Conservation (phyloP, 2,329 filamentous ascomycete genomes). For the Botryotinia convoluta region DNA sequence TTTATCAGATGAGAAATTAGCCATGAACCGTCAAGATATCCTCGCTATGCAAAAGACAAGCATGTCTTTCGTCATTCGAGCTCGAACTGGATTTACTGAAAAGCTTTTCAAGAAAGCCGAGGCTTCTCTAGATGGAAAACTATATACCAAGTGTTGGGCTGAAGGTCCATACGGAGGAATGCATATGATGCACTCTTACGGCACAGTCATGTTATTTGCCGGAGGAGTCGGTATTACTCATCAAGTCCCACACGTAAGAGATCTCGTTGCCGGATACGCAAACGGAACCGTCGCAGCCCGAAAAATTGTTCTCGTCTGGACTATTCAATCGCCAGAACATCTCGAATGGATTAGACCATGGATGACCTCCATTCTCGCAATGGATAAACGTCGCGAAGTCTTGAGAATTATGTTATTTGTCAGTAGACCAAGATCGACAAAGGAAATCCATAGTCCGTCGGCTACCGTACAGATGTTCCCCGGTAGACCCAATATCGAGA, state of each 20-base stretch:
- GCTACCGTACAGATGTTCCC: conserved; percentile 83
- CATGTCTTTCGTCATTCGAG: conserved; percentile 71
- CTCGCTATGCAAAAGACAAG: conserved; percentile 58
- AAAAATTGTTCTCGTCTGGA: conserved; percentile 74
- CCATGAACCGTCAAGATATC: conserved; percentile 58
- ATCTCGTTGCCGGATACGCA: conserved; percentile 66
- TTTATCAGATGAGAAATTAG: conserved; percentile 52
- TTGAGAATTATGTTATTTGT: conserved; percentile 78
- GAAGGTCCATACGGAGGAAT: conserved; percentile 77
- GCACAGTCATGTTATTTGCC: conserved; percentile 75
- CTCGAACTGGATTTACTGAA: conserved; percentile 70
- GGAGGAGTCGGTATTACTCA: conserved; percentile 81
- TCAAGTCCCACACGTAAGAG: conserved; percentile 70
- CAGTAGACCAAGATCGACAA: conserved; percentile 69
- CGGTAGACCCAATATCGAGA: conserved; percentile 71
- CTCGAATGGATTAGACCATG: conserved; percentile 80
- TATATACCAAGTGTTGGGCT: conserved; percentile 63
- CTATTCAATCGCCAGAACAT: conserved; percentile 75
- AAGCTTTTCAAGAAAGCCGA: conserved; percentile 66
- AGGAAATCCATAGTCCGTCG: conserved; percentile 76
- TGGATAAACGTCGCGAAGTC: conserved; percentile 71
- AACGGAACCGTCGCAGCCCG: conserved; percentile 69
- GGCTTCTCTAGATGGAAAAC: conserved; percentile 56
- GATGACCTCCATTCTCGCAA: conserved; percentile 77
- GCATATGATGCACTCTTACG: conserved; percentile 70